phyloP scores from a whole-genome alignment of 2,329 filamentous ascomycete genomes.

The Xylaria sp. region DNA sequence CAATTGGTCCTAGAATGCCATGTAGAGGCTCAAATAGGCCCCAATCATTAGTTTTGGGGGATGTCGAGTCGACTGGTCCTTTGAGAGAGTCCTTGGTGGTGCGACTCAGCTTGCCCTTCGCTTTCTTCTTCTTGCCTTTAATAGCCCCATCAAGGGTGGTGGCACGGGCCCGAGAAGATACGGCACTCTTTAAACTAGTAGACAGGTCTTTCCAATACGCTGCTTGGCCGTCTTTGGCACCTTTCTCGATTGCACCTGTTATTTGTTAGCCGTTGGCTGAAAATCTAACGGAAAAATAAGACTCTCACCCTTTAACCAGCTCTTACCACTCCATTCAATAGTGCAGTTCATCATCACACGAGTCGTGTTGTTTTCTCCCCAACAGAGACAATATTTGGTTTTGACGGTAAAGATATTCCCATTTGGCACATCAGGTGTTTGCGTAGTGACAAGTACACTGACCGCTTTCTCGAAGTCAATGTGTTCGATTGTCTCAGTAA shows the following conservation, averaged over 20 bases:
- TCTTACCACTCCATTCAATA: constrained; percentile 97
- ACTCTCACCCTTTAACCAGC: constrained; percentile 88
- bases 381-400: constrained; percentile 93
- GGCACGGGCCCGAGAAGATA: constrained; percentile 71
- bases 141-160: constrained; percentile 57
- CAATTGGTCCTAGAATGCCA: constrained; percentile 73
- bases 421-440: constrained; percentile 93
- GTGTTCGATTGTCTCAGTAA: constrained; percentile 82
- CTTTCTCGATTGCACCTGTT: constrained; percentile 92
- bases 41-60: constrained; percentile 67
- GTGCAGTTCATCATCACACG: constrained; percentile 87
- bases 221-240: constrained; percentile 87
- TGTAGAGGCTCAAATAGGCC: constrained; percentile 83
- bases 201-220: constrained; percentile 85
- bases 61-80: constrained; percentile 54
- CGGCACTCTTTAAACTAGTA: constrained; percentile 75
- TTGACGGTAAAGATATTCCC: constrained; percentile 92
- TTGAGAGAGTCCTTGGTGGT: constrained; percentile 55
- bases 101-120: constrained; percentile 61
- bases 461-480: constrained; percentile 89
- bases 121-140: constrained; percentile 72
- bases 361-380: constrained; percentile 88
- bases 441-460: constrained; percentile 82
- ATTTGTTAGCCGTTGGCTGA: constrained; percentile 46
- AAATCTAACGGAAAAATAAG: constrained; percentile 1